Evolutionary conservation across 2,329 filamentous ascomycete species (phyloP), one percentile per base, ranked within the genome.

Genomic region (Fusarium tjaetaba): DNA sequence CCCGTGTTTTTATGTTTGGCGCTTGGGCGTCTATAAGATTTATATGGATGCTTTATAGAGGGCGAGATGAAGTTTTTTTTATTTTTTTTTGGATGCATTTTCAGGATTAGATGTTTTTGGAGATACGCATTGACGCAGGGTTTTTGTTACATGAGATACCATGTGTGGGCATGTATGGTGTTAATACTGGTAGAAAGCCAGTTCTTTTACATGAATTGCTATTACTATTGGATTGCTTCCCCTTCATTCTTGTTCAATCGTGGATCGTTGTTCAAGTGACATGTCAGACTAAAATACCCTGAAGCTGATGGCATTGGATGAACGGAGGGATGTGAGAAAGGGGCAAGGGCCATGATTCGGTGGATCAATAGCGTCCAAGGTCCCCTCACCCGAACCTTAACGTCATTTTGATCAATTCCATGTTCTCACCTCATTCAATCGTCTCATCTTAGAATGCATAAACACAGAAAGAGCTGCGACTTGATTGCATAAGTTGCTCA

Each of bases 1-100:
- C 77, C 72, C 61, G 38, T 72, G 71, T 70, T 68, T 72, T 77
- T 68, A 64, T 74, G 70, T 67, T 70, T 70, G 58, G 66, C 63
- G 70, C 68, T 71, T 64, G 59, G 71, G 73, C 52, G 56, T 68
- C 70, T 68, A 59, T 68, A 61, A 57, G 51, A 61, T 56, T 72
- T 70, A 49, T 51, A 49, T 67, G 49, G 48, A 62, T 59, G 67
- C 32, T 59, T 69, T 69, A 67, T 53, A 70, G 70, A 61, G 36
- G 45, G 30, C 18, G 42, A 71, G 45, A 48, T 22, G 45, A 66
- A 26, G 43, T 60, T 65, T 46, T 28, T 41, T 2, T 46, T 28
- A 38, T 2, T 20, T 36, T 11, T 26, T 26, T 26, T 39, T 22
- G 11, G 38, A 53, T 56, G 65, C 45, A 43, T 66, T 52, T 52